Evolutionary conservation across 768 basidiomycete genomes (phyloP).

Genomic region (Hortiboletus flavorubellus): DNA sequence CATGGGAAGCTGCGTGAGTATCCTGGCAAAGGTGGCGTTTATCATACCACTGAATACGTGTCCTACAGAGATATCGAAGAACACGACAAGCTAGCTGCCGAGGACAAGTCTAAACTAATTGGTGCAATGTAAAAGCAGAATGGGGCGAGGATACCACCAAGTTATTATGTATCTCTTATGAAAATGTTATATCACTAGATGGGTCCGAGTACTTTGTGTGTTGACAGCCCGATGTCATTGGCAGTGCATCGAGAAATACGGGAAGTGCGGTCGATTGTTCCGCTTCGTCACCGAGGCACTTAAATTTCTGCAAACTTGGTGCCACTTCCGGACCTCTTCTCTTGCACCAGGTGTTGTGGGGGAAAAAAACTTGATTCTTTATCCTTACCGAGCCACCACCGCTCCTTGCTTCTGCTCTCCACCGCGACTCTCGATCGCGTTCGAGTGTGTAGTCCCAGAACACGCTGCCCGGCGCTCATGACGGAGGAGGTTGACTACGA

Average conservation of each 20-base stretch:
- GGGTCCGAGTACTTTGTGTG: background rate
- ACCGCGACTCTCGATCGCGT: background rate
- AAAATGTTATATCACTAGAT: background rate
- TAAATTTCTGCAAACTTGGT: slow-evolving; percentile 6
- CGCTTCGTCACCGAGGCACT: background rate
- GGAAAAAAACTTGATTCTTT: slow-evolving; percentile 10
- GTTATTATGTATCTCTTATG: background rate
- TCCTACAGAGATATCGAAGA: slow-evolving; percentile 65
- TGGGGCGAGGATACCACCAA: background rate
- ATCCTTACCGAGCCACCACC: background rate
- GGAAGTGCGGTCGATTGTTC: slow-evolving; percentile 1
- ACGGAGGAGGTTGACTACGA: slow-evolving; percentile 60
- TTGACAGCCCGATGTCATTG: background rate
- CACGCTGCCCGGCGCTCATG: slow-evolving; percentile 24
- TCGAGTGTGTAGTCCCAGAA: slow-evolving; percentile 4
- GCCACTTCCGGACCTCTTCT: background rate
- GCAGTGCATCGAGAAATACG: background rate
- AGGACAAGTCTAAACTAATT: slow-evolving; percentile 32
- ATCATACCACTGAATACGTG: background rate
- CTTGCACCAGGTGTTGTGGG: background rate
- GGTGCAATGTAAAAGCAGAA: background rate
- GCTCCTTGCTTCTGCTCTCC: background rate
- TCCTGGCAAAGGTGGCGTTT: background rate
- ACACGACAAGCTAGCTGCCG: slow-evolving; percentile 60
- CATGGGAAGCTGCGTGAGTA: slow-evolving; percentile 75